phyloP scores from a whole-genome alignment of 495 filamentous ascomycete genomes.

The Annulohypoxylon bovei region DNA sequence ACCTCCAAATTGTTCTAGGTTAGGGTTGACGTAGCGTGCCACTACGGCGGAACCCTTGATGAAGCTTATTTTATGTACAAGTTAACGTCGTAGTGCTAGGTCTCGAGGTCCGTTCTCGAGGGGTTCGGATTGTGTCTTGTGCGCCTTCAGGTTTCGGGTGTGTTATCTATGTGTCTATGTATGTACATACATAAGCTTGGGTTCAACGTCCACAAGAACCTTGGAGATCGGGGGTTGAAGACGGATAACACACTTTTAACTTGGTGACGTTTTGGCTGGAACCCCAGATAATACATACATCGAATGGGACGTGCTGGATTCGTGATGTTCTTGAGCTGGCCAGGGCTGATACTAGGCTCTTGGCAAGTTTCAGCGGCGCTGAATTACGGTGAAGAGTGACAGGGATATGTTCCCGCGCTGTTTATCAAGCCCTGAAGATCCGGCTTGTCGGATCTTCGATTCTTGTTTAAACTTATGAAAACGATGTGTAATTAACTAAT shows the following conservation, averaged over 20 bases:
- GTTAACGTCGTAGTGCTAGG: neutral
- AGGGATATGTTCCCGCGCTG: conserved; percentile 22
- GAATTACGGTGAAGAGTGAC: conserved; percentile 3
- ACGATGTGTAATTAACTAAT: neutral
- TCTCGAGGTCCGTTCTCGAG: conserved; percentile 14
- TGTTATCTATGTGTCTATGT: too few relatives aligned
- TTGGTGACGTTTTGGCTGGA: neutral
- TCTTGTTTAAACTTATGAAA: neutral
- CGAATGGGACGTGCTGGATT: conserved; percentile 22
- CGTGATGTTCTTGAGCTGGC: conserved; percentile 19
- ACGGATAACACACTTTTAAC: neutral
- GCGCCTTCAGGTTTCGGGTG: conserved; percentile 24
- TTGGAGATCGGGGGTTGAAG: conserved; percentile 9
- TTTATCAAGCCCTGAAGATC: conserved; percentile 23
- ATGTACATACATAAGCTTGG: too few relatives aligned
- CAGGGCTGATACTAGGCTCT: conserved; percentile 21
- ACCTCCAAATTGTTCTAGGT: neutral
- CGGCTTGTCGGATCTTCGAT: conserved; percentile 14
- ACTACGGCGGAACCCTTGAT: conserved; percentile 8
- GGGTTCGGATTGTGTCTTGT: conserved; percentile 36
- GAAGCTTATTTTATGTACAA: conserved; percentile 22
- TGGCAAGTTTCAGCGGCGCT: conserved; percentile 40
- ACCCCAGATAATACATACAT: conserved; percentile 2
- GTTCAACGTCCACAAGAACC: neutral
- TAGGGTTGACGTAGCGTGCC: conserved; percentile 18